Base-by-base conservation (phyloP, 1,284 basidiomycete species). In the Athelia sp. region DNA sequence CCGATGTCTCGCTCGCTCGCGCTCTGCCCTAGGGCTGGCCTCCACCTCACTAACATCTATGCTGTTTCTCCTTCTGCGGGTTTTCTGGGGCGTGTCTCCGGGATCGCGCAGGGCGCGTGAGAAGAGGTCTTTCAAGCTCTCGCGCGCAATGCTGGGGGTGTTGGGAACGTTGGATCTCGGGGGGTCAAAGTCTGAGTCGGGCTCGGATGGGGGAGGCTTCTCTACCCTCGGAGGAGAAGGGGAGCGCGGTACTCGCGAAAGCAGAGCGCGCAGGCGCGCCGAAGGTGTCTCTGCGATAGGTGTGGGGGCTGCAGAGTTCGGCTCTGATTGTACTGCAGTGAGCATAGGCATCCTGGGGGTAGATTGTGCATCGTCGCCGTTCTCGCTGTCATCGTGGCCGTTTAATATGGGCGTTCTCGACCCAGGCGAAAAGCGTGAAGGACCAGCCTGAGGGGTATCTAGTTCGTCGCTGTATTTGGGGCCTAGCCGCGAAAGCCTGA, bases 121-220 rank as follows among this genome's bases (percentile, higher is more conserved):
- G 62, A 89, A 87, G 21, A 89, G 67, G 50, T 78, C 74, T 59
- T 72, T 81, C 47, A 88, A 60, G 57, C 72, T 82, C 53, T 80
- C 76, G 36, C 75, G 76, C 4, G 78, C 76, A 45, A 76, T 58
- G 49, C 77, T 82, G 19, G 74, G 70, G 0, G 75, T 63, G 19
- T 40, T 60, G 50, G 65, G 65, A 46, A 70, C 64, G 24, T 63
- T 70, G 23, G 70, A 66, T 24, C 68, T 68, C 1, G 70, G 68
- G 14, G 71, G 67, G 43, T 81, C 84, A 48, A 78, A 75, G 56
- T 81, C 79, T 0, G 85, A 84, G n/a, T 84, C 83, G 2, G 71
- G 63, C 43, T 82, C 79, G 24, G 81, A 81, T 1, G 68, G 62
- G 2, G 72, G 67, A 8, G 63, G 17, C 57, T 58, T 62, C 57